A percentile compares a stretch with the other conserved stretches of the same genome.
These are phyloP conservation scores for Yamadazyma siamensis DNA, from an alignment of 1,139 yeast genomes.

Conservation along the genomic window DNA sequence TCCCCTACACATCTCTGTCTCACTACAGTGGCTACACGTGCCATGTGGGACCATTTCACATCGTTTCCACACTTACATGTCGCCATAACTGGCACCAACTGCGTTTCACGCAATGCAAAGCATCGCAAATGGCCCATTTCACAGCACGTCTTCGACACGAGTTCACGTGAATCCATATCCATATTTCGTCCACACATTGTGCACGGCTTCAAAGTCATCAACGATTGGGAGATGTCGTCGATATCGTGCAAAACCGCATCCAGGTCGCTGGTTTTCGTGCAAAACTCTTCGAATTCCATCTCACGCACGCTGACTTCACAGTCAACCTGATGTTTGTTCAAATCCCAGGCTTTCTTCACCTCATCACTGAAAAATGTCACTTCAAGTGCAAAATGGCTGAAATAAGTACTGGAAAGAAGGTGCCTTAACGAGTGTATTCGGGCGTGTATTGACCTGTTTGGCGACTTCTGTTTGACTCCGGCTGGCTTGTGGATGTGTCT, in stretches of 20 bases:
- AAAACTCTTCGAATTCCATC: no score
- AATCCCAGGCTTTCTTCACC: conserved; percentile 23
- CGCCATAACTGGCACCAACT: conserved; percentile 33
- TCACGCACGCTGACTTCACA: no score
- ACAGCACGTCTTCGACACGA: conserved; percentile 1
- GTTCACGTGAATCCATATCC: background rate
- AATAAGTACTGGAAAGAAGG: conserved; percentile 41
- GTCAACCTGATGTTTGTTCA: conserved; percentile 24
- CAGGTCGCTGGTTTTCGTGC: background rate
- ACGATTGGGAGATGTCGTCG: conserved; percentile 18
- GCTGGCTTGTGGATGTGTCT: no score
- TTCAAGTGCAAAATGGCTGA: conserved; percentile 37
- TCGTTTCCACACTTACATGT: conserved; percentile 39
- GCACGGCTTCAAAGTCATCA: conserved; percentile 23
- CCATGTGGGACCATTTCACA: conserved; percentile 40
- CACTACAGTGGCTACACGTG: conserved; percentile 30
- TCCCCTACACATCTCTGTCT: conserved; percentile 14
- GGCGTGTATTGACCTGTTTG: no score
- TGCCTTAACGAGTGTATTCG: no score
- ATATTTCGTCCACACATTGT: conserved; percentile 22
- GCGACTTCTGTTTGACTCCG: no score
- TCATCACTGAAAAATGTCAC: conserved; percentile 35
- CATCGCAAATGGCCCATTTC: conserved; percentile 43
- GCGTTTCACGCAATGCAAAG: no score
- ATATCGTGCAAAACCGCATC: background rate